These are phyloP conservation scores for Corylus avellana DNA, from an alignment of 306 rosid species.

Conservation along the genomic window DNA sequence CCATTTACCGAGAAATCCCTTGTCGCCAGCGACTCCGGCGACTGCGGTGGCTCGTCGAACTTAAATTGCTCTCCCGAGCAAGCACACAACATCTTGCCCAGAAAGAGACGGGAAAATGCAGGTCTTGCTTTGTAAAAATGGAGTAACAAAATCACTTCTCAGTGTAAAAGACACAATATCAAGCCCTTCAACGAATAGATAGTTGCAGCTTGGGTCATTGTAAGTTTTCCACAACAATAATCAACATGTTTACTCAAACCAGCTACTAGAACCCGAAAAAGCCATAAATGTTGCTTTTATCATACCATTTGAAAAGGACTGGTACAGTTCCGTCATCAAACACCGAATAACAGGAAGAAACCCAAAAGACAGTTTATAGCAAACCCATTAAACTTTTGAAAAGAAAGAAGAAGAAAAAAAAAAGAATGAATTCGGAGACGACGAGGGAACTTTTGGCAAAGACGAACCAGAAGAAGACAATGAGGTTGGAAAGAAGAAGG, in stretches of 20 bases:
- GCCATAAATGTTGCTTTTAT: neutral
- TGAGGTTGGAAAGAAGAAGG: slow-evolving; percentile 32
- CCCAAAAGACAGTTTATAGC: slow-evolving; percentile 1
- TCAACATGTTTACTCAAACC: neutral
- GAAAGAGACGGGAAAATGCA: slow-evolving; percentile 7
- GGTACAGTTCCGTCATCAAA: slow-evolving; percentile 6
- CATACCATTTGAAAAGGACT: slow-evolving; percentile 5
- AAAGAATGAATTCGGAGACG: slow-evolving; percentile 23
- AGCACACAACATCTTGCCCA: slow-evolving; percentile 86
- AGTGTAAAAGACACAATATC: neutral
- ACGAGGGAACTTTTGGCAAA: slow-evolving; percentile 25
- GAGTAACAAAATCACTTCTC: slow-evolving; percentile 35
- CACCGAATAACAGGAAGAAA: slow-evolving; percentile 21
- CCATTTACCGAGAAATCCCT: slow-evolving; percentile 96
- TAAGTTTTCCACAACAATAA: neutral
- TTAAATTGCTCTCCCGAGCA: slow-evolving; percentile 96
- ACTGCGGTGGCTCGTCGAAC: slow-evolving; percentile 89
- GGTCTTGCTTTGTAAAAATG: slow-evolving; percentile 29
- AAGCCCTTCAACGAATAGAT: neutral
- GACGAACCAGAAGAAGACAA: slow-evolving; percentile 29
- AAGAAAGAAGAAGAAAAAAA: slow-evolving; percentile 23
- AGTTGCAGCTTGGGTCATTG: neutral
- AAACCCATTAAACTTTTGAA: neutral
- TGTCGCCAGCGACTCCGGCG: slow-evolving; percentile 93
- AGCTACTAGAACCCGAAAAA: neutral